Base-by-base conservation (phyloP, 2,329 filamentous ascomycete species). In the Trichoderma sp. region DNA sequence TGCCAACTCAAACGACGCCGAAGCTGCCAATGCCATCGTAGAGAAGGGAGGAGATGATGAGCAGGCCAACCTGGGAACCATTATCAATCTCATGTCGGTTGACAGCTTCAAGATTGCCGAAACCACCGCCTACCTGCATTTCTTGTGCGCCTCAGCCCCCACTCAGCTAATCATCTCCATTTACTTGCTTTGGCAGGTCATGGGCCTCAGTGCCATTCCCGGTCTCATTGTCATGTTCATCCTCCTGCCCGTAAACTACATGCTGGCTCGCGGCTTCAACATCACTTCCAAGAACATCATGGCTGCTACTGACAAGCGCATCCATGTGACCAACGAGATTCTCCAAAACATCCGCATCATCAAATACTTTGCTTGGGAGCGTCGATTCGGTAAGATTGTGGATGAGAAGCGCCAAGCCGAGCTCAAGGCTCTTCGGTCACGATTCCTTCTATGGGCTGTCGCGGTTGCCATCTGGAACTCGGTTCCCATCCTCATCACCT, bases 21-120 rank as follows among this genome's bases (percentile, higher is more conserved):
- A 80, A 73, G 74, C 75, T 25, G 75, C 73, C 53, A 77, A 75
- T 39, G 76, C 76, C 27, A 73, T 78, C 48, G 78, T 78, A 64
- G 78, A 77, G 64, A 78, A 81, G 63, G 75, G 71, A 13, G 71
- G 70, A 27, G 72, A 81, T 19, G 90, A 93, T 70, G 86, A 90
- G 68, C 93, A 97, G 80, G 94, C 93, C 45, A 97, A 95, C 70
- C 86, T 96, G 60, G 95, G 96, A 70, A 97, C 95, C n/a, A 97
- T 99, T 75, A 99, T 99, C 82, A 99, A 98, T 78, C 84, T 99
- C 72, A 99, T 99, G 95, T 96, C 95, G 12, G 96, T 99, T 48
- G 96, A 99, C 82, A 97, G 94, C 57, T 98, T 98, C 87, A 99
- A 99, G 81, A 93, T 99, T 66, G 92, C 92, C 70, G 95, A 99